phyloP scores from a whole-genome alignment of 2,329 filamentous ascomycete genomes.

The Claviceps sp. region DNA sequence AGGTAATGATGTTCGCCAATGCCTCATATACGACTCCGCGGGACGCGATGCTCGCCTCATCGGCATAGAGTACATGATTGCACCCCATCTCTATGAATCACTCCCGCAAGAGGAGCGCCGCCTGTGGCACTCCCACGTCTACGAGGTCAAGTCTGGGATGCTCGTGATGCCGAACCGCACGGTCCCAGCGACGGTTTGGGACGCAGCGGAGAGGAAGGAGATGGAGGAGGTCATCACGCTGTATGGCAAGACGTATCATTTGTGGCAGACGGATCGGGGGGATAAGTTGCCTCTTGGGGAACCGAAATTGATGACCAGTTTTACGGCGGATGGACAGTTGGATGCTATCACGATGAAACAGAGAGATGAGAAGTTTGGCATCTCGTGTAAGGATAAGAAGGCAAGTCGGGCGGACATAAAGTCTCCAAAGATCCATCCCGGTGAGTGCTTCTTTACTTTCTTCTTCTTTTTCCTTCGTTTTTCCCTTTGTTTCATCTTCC shows the following conservation, averaged over 20 bases:
- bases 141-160: constrained; percentile 68
- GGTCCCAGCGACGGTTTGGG: constrained; percentile 52
- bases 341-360: constrained; percentile 32
- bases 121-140: constrained; percentile 67
- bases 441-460: constrained; percentile 11
- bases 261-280: constrained; percentile 74
- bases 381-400: constrained; percentile 30
- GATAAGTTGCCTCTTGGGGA: constrained; percentile 41
- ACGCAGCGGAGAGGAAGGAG: constrained; percentile 61
- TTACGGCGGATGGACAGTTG: constrained; percentile 34
- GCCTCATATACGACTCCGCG: constrained; percentile 68
- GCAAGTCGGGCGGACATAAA: constrained; percentile 29
- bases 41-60: constrained; percentile 57
- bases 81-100: constrained; percentile 50
- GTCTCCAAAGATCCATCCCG: constrained; percentile 28
- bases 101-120: constrained; percentile 54
- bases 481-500: too few relatives aligned
- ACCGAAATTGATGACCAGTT: constrained; percentile 42
- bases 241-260: constrained; percentile 75
- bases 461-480: background rate
- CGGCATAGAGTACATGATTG: constrained; percentile 82
- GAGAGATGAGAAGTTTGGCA: constrained; percentile 32
- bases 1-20: constrained; percentile 60
- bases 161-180: constrained; percentile 58
- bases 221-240: constrained; percentile 64